A percentile compares a stretch with the other conserved stretches of the same genome.
phyloP scores from a whole-genome alignment of 495 filamentous ascomycete species.

The Tuber brumale region DNA sequence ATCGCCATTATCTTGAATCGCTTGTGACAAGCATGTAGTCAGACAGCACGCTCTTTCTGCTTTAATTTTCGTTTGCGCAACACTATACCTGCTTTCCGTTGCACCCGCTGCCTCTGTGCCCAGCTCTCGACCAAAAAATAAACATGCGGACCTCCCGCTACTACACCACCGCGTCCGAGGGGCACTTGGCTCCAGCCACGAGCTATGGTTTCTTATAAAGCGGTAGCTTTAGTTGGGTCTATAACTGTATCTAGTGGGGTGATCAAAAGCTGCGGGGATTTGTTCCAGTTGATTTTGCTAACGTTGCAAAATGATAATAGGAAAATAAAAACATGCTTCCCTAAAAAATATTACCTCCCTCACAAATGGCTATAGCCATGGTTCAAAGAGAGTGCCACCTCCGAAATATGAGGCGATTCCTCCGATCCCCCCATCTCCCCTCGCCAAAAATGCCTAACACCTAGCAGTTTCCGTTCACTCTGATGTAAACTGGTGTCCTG shows the following conservation, averaged over 20 bases:
- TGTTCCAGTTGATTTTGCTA: neutral
- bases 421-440: too few species aligned
- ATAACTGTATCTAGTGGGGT: neutral
- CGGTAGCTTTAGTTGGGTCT: conserved; percentile 8
- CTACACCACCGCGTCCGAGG: neutral
- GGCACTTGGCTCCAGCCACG: neutral
- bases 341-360: neutral
- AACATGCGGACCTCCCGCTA: neutral
- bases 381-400: neutral
- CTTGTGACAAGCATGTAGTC: conserved; percentile 45
- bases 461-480: too few species aligned
- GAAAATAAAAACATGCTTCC: neutral
- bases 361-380: neutral
- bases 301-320: too few species aligned
- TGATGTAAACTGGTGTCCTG: too few species aligned
- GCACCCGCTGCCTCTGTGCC: neutral
- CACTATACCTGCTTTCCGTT: neutral
- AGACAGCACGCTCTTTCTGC: neutral
- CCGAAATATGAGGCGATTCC: neutral
- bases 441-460: too few species aligned
- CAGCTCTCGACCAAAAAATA: neutral
- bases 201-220: conserved; percentile 17
- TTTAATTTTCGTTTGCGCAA: neutral
- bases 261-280: neutral
- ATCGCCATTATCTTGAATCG: conserved; percentile 63